Conservation (phyloP, 495 filamentous ascomycete species). For the Hypoxylon fuscum region DNA sequence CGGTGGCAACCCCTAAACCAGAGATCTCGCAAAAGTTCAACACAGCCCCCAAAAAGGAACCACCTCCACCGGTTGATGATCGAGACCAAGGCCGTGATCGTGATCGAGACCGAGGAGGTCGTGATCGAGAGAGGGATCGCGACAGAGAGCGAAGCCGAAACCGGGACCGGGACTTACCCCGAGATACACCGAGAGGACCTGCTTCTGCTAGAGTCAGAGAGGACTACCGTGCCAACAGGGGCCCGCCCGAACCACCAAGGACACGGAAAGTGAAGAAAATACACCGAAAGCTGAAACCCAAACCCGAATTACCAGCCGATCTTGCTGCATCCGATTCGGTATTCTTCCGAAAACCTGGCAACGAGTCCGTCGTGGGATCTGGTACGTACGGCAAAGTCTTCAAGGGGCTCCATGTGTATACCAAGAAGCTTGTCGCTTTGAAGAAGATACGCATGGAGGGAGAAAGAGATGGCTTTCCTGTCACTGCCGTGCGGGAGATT, state of each 20-base stretch:
- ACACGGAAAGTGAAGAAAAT: conserved; percentile 72
- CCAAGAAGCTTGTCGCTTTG: conserved; percentile 85
- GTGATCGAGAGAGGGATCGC: conserved; percentile 15
- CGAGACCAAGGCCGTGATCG: conserved; percentile 53
- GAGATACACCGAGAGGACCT: conserved; percentile 59
- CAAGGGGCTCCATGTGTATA: conserved; percentile 96
- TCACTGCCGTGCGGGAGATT: conserved; percentile 96
- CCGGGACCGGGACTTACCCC: conserved; percentile 58
- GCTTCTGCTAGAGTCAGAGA: conserved; percentile 61
- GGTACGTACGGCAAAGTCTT: conserved; percentile 98
- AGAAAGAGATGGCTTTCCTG: conserved; percentile 95
- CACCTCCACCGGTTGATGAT: conserved; percentile 38
- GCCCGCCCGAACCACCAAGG: conserved; percentile 57
- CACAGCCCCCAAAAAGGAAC: conserved; percentile 56
- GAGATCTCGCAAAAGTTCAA: conserved; percentile 79
- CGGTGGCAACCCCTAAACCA: conserved; percentile 69
- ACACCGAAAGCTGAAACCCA: conserved; percentile 74
- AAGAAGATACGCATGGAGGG: conserved; percentile 93
- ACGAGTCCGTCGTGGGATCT: conserved; percentile 92
- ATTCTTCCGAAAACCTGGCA: conserved; percentile 90
- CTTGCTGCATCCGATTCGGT: conserved; percentile 82
- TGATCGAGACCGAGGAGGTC: conserved; percentile 16
- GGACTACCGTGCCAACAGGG: conserved; percentile 58
- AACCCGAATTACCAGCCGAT: conserved; percentile 73
- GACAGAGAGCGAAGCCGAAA: conserved; percentile 35